A percentile compares a stretch with the other conserved stretches of the same genome.
These are phyloP conservation scores for Pseudogymnoascus sp. DNA, from an alignment of 2,329 filamentous ascomycete genomes.

Conservation along the genomic window DNA sequence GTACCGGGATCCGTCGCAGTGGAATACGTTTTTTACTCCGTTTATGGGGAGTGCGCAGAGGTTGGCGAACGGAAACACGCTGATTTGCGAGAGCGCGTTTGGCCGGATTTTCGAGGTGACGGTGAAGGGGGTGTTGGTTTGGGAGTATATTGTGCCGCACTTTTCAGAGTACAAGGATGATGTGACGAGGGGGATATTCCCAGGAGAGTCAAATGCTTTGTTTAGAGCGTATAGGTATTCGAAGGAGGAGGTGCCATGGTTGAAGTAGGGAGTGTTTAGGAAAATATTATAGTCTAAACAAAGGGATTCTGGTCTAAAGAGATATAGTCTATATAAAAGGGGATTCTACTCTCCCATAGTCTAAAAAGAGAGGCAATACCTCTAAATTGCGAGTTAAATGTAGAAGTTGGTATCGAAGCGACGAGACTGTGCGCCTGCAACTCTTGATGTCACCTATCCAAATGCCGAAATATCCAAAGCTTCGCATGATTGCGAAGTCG, in stretches of 20 bases:
- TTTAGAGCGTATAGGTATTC: conserved; percentile 38
- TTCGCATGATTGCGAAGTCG: too few relatives aligned
- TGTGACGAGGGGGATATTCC: conserved; percentile 33
- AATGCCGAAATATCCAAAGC: too few relatives aligned
- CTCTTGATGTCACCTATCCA: too few relatives aligned
- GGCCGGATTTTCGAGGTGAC: conserved; percentile 39
- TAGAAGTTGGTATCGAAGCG: too few relatives aligned
- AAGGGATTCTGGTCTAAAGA: too few relatives aligned
- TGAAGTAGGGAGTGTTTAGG: conserved; percentile 12
- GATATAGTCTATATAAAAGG: too few relatives aligned
- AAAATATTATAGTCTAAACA: not conserved
- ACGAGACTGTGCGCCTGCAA: too few relatives aligned
- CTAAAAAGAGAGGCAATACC: too few relatives aligned
- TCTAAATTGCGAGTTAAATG: too few relatives aligned
- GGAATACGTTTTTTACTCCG: conserved; percentile 31
- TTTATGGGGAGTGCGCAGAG: conserved; percentile 40
- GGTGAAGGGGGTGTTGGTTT: conserved; percentile 32
- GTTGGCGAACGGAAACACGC: conserved; percentile 34
- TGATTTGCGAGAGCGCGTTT: conserved; percentile 36
- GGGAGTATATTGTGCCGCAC: conserved; percentile 37
- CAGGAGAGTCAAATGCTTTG: conserved; percentile 35
- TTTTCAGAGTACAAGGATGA: conserved; percentile 32
- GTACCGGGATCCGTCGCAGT: conserved; percentile 30
- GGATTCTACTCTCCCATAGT: too few relatives aligned
- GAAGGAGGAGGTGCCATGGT: conserved; percentile 34